Percentiles rank a stretch among this genome's conserved stretches.
These are phyloP conservation scores for Botrytis hyacinthi DNA, from an alignment of 2,329 filamentous ascomycete species.

Conservation along the genomic window DNA sequence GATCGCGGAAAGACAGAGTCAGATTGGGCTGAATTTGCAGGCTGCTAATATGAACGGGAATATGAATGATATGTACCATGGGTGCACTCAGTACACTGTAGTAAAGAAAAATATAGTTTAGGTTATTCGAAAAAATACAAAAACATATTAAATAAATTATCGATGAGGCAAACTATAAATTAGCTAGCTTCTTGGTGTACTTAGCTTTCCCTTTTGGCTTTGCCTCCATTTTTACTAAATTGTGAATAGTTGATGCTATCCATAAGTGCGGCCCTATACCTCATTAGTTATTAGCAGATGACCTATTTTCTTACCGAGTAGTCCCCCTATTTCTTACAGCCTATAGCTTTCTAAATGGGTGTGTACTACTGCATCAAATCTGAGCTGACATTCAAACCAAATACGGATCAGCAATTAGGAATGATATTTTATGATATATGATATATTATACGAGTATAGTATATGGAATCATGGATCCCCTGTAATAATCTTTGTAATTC, in stretches of 20 bases:
- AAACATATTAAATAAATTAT: neutral
- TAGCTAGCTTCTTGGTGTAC: neutral
- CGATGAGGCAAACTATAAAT: neutral
- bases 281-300: neutral
- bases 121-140: neutral
- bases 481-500: too few relatives aligned
- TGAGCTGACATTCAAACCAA: too few relatives aligned
- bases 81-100: neutral
- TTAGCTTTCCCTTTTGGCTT: neutral
- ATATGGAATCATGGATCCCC: too few relatives aligned
- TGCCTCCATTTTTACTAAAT: neutral
- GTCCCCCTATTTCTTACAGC: neutral
- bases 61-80: constrained; percentile 1
- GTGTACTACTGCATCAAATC: too few relatives aligned
- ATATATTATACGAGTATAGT: too few relatives aligned
- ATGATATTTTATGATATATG: too few relatives aligned
- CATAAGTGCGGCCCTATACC: neutral
- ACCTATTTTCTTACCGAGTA: neutral
- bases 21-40: neutral
- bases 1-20: neutral
- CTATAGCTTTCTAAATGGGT: neutral
- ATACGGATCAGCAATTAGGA: too few relatives aligned
- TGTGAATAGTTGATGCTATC: neutral
- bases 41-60: neutral
- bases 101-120: neutral